Base-by-base conservation (phyloP, 2,329 filamentous ascomycete species). In the Magnaporthiopsis poae region DNA sequence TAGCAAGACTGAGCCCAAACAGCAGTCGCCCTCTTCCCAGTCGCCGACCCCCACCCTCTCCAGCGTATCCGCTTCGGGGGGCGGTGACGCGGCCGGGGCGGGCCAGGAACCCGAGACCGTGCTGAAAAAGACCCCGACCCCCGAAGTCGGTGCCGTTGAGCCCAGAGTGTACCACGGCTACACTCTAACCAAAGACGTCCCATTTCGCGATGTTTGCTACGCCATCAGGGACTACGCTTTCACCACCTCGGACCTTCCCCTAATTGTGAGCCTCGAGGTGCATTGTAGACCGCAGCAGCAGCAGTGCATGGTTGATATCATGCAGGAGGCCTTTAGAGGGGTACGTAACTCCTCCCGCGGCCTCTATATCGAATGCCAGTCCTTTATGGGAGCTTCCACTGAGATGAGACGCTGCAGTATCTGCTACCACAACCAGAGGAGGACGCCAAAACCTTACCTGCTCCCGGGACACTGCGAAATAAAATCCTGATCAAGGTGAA, bases 251-350 rank as follows among this genome's bases (percentile, higher is more conserved):
- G 88, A 94, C 68, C 80, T 96, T 25, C 95, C 95, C 0, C 81
- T 99, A n/a, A 94, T 98, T 68, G 89, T 97, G 71, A 96, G 92
- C 73, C 83, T 99, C 39, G 95, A 99, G 77, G 91, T 98, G 0
- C 95, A 98, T 78, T 92, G 92, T 69, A 83, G 82, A 69, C 78
- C 86, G 0, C 84, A 89, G 67, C 95, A 99, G 77, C 95, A 99
- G 75, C 85, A 90, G 70, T 84, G 89, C 67, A 97, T 98, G 91
- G 92, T 96, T 5, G 84, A 90, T 68, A 96, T 98, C 72, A 97
- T 99, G 87, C 84, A 88, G 69, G 86, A 96, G 68, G 86, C 86
- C 33, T 99, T 92, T 91, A 82, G 82, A n/a, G 88, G 83, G n/a
- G 46, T 56, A 56, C 18, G 46, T 56, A 25, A n/a, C 21, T 2